A percentile compares a stretch with the other conserved stretches of the same genome.
Evolutionary conservation across 208 protist genomes (phyloP).

Genomic region (Novymonas esmeraldas): DNA sequence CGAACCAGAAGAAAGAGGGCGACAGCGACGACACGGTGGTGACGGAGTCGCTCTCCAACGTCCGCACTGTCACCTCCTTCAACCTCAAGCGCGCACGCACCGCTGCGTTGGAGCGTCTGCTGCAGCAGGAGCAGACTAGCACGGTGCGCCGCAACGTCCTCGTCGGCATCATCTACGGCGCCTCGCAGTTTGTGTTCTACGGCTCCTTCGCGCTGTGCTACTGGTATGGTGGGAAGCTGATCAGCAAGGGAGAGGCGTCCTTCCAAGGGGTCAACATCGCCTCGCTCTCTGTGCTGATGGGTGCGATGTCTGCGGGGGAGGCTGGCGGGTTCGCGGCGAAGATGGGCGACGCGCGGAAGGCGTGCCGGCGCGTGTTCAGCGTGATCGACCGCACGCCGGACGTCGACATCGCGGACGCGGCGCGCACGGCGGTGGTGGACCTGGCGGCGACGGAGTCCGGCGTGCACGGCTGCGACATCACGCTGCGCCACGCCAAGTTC

Average conservation of each 20-base stretch:
- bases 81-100: constrained; percentile 56
- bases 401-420: constrained; percentile 56
- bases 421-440: no score
- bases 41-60: constrained; percentile 74
- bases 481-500: constrained; percentile 54
- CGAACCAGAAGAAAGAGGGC: constrained; percentile 39
- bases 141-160: constrained; percentile 33
- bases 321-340: constrained; percentile 71
- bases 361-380: constrained; percentile 67
- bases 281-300: constrained; percentile 60
- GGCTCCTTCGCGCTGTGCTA: constrained; percentile 64
- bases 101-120: constrained; percentile 23
- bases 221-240: constrained; percentile 85
- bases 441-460: constrained; percentile 40
- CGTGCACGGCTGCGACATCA: constrained; percentile 52
- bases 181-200: constrained; percentile 68
- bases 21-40: constrained; percentile 58
- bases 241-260: constrained; percentile 54
- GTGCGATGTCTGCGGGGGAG: constrained; percentile 60
- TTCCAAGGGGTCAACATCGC: constrained; percentile 63
- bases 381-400: constrained; percentile 79
- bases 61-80: constrained; percentile 81
- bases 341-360: constrained; percentile 44
- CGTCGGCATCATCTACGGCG: constrained; percentile 49
- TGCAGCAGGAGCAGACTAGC: constrained; percentile 27